Evolutionary conservation across 1,139 yeast genomes (phyloP), one percentile per base, ranked within the genome.

Genomic region (Wickerhamomyces sp.): DNA sequence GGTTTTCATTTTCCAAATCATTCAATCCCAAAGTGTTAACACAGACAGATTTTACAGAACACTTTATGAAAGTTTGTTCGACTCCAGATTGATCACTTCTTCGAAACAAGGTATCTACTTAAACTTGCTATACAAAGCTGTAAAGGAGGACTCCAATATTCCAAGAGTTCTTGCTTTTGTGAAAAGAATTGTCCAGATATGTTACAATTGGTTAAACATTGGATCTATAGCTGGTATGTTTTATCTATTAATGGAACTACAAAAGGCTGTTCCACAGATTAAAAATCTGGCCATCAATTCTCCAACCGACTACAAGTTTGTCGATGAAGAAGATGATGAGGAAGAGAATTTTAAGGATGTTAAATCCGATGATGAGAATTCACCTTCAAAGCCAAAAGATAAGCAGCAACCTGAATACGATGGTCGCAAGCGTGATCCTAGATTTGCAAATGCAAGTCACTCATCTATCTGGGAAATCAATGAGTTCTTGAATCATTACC

Each of bases 151-250:
- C 54, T 52, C 63, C 10, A 75, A 80, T 46, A 61, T 63, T 12
- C 68, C 73, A 8, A 71, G 98, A 50, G 84, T 87, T 6, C 68
- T 82, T 55, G 95, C 98, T 0, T 91, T 93, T 60, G 91, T 86
- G 33, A 93, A 91, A 63, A 74, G 99, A 63, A 78, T 89, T 39
- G 66, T 85, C 32, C 98, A 91, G 60, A 75, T 86, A 31, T 82
- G 95, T 52, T 66, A 75, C 29, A 84, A 82, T 55, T 88, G 96
- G 96, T 57, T 84, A 28, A 88, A 86, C 49, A 70, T 87, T 39
- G 98, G 98, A 38, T 83, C 93, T 15, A 75, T 87, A 37, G 68
- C 94, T n/a, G 97, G 97, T 58, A 82, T 91, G 77, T 67, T 89
- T 33, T 91, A 64, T 55, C 68, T 91, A 46, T 65, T 91, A 35